A percentile compares a stretch with the other conserved stretches of the same genome.
phyloP scores from a whole-genome alignment of 2,329 filamentous ascomycete genomes.

The Phialophora macrospora region DNA sequence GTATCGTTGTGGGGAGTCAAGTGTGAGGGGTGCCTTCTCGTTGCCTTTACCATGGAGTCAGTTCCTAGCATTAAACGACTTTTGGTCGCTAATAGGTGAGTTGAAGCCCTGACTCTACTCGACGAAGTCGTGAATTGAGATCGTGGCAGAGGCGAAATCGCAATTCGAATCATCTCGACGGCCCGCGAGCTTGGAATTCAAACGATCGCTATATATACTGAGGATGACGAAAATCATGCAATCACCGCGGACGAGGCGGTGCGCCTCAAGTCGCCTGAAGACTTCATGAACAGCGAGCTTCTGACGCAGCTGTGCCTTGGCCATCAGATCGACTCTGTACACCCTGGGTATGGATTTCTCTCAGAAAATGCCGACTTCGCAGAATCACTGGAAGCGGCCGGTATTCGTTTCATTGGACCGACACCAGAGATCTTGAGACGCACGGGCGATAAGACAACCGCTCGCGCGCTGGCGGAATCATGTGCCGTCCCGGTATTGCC shows the following conservation, averaged over 20 bases:
- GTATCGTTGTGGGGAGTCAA: too few relatives aligned
- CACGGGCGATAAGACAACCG: constrained; percentile 42
- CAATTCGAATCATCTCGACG: constrained; percentile 57
- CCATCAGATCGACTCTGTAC: constrained; percentile 43
- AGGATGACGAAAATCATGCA: constrained; percentile 61
- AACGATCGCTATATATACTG: constrained; percentile 62
- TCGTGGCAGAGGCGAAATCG: constrained; percentile 58
- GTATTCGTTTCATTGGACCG: constrained; percentile 45
- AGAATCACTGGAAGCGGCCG: constrained; percentile 36
- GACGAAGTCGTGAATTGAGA: too few relatives aligned
- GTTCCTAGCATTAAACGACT: too few relatives aligned
- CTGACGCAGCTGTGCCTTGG: constrained; percentile 57
- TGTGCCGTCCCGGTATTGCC: constrained; percentile 38
- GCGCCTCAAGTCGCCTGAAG: constrained; percentile 48
- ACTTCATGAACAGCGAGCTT: constrained; percentile 47
- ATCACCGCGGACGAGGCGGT: constrained; percentile 58
- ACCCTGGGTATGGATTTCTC: constrained; percentile 46
- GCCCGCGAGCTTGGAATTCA: constrained; percentile 51
- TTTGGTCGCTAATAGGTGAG: too few relatives aligned
- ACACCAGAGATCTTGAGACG: constrained; percentile 40
- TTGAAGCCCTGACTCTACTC: too few relatives aligned
- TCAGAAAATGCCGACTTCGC: constrained; percentile 46
- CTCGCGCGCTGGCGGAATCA: constrained; percentile 37
- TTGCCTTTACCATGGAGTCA: too few relatives aligned
- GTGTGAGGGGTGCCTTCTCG: too few relatives aligned